phyloP scores from a whole-genome alignment of 2,329 filamentous ascomycete genomes.

The Ophiostoma quercus region DNA sequence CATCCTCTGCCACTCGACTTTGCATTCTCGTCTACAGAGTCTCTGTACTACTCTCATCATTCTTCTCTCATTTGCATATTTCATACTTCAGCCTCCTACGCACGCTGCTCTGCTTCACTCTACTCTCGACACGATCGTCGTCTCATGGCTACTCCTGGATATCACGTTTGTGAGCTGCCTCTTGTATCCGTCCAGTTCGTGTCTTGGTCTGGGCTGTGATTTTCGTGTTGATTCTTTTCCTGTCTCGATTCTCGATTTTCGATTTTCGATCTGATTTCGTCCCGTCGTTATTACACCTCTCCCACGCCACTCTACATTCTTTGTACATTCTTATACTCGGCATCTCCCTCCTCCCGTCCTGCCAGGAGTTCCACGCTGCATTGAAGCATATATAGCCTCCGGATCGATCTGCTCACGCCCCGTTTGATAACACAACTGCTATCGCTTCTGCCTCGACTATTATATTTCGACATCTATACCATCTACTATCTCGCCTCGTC shows the following conservation, averaged over 20 bases:
- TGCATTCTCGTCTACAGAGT: not conserved
- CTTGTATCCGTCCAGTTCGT: not conserved
- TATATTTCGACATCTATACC: not conserved
- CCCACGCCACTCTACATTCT: not conserved
- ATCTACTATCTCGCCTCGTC: not conserved
- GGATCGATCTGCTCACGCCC: conserved; percentile 19
- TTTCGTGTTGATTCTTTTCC: not conserved
- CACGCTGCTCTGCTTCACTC: not conserved
- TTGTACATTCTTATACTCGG: not conserved
- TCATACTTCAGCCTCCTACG: not conserved
- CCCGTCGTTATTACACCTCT: not conserved
- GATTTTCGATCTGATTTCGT: not conserved
- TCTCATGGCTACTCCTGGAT: not conserved
- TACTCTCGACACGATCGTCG: not conserved
- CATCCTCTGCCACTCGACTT: conserved; percentile 12
- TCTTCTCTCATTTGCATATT: not conserved
- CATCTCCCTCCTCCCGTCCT: not conserved
- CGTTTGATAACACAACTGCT: not conserved
- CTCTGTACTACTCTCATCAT: not conserved
- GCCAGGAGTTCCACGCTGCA: conserved; percentile 17
- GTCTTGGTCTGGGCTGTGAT: not conserved
- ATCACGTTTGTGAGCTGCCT: not conserved
- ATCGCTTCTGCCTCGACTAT: not conserved
- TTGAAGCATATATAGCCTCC: conserved; percentile 22
- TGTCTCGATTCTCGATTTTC: not conserved